phyloP scores from a whole-genome alignment of 352 stramenopile species.

The Aphanomyces euteiches region DNA sequence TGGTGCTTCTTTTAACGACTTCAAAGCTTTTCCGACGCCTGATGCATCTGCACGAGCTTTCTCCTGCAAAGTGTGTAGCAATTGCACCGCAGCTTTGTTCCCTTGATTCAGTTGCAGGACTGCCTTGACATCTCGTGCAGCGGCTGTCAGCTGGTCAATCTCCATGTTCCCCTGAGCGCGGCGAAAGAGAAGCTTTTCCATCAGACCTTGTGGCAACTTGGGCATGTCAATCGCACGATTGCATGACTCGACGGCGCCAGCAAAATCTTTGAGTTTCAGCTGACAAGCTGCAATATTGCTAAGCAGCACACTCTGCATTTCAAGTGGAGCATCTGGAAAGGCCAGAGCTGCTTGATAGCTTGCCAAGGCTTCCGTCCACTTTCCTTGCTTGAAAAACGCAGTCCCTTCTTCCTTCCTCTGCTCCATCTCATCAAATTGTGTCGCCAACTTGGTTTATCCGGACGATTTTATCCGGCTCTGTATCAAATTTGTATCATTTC shows the following conservation, averaged over 20 bases:
- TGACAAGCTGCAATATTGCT: conserved; percentile 74
- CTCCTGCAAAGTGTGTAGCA: conserved; percentile 76
- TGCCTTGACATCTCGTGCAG: conserved; percentile 65
- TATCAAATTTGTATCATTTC: too few species aligned
- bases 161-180: conserved; percentile 68
- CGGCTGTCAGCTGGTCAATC: conserved; percentile 57
- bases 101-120: conserved; percentile 64
- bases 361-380: conserved; percentile 50
- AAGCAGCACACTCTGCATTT: conserved; percentile 57
- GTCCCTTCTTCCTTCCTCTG: conserved; percentile 63
- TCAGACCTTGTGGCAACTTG: conserved; percentile 40
- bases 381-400: conserved; percentile 68
- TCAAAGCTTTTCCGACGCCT: conserved; percentile 74
- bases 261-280: conserved; percentile 64
- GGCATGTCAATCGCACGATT: conserved; percentile 40
- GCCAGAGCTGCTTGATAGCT: conserved; percentile 66
- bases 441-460: conserved; percentile 10
- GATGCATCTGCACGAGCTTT: conserved; percentile 63
- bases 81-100: conserved; percentile 67
- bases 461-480: not conserved
- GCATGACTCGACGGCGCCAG: conserved; percentile 51
- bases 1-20: conserved; percentile 38
- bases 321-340: conserved; percentile 31
- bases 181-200: conserved; percentile 76
- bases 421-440: conserved; percentile 43